Evolutionary conservation across 2,329 filamentous ascomycete genomes (phyloP).

Genomic region (Trichoderma harzianum): DNA sequence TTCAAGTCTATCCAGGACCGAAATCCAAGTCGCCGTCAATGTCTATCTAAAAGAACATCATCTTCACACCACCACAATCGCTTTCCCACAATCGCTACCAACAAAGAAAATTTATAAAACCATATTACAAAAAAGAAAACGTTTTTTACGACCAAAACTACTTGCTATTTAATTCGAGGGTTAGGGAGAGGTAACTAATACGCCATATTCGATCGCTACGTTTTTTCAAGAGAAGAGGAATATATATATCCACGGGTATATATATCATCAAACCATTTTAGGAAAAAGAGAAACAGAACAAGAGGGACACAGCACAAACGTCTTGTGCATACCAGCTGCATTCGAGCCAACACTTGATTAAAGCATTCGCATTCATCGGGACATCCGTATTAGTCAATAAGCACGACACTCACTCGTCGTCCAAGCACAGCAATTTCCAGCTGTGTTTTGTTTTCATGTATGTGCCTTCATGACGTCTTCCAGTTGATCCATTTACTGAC

Average conservation of each 20-base stretch:
- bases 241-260: not conserved
- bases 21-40: slow-evolving; percentile 15
- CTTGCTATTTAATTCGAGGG: slow-evolving; percentile 3
- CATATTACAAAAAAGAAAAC: slow-evolving; percentile 9
- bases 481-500: not conserved
- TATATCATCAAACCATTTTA: not conserved
- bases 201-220: slow-evolving; percentile 38
- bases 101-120: not conserved
- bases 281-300: not conserved
- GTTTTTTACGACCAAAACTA: slow-evolving; percentile 21
- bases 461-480: slow-evolving; percentile 16
- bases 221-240: slow-evolving; percentile 23
- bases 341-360: not conserved
- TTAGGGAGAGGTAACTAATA: not conserved
- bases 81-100: slow-evolving; percentile 34
- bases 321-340: not conserved
- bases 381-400: not conserved
- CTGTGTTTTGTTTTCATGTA: slow-evolving; percentile 31
- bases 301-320: not conserved
- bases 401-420: slow-evolving; percentile 36
- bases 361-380: not conserved
- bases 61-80: slow-evolving; percentile 29
- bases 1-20: not conserved
- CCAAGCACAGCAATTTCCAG: slow-evolving; percentile 28
- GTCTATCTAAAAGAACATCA: slow-evolving; percentile 22